Conservation (phyloP, 371 early-diverging fungal genomes). For the Haplosporangium sp. region DNA sequence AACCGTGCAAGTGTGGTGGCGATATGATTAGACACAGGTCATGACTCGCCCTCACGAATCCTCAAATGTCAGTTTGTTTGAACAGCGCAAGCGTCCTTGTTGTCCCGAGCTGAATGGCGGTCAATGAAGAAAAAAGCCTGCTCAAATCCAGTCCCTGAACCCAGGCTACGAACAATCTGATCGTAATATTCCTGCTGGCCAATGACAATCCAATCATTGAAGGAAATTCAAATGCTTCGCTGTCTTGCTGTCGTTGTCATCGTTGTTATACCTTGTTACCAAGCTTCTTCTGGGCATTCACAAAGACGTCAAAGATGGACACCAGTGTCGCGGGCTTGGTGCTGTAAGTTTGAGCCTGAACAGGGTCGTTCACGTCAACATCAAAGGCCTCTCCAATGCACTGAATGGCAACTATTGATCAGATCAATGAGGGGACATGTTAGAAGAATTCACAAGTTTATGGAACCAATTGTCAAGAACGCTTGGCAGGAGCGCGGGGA, state of each 20-base stretch:
- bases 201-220: no score
- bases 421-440: not conserved
- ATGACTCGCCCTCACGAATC: no score
- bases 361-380: constrained; percentile 79
- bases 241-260: not conserved
- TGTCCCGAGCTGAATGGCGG: no score
- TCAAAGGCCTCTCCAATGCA: constrained; percentile 96
- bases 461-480: not conserved
- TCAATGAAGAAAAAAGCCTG: no score
- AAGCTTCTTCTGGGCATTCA: constrained; percentile 81
- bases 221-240: no score
- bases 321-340: constrained; percentile 87
- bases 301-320: constrained; percentile 91
- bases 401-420: constrained; percentile 84
- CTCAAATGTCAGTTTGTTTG: no score
- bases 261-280: constrained; percentile 41
- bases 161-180: no score
- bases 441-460: not conserved
- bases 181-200: no score
- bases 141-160: no score
- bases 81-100: no score
- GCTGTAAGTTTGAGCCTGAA: constrained; percentile 72
- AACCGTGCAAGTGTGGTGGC: not conserved
- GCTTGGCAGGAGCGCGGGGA: not conserved
- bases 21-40: no score